phyloP scores from a whole-genome alignment of 495 filamentous ascomycete genomes.

The Tetracladium setigerum region DNA sequence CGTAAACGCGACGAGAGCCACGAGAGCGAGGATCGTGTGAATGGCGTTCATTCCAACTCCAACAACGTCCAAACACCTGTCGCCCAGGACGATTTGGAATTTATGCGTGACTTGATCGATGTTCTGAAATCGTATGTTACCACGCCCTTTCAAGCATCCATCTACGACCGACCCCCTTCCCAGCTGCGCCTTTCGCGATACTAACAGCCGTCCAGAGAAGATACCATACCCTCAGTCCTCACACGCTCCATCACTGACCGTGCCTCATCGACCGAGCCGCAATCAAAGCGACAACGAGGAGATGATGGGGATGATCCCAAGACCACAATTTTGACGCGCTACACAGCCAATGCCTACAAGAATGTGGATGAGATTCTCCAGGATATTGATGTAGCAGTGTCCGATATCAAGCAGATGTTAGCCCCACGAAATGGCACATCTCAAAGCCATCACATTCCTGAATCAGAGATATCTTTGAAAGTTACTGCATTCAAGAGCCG shows the following conservation, averaged over 20 bases:
- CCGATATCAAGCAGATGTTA: constrained; percentile 33
- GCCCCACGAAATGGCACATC: constrained; percentile 12
- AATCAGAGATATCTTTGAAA: constrained; percentile 14
- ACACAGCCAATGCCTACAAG: constrained; percentile 32
- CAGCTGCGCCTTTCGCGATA: neutral
- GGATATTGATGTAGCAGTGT: constrained; percentile 33
- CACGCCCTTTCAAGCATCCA: neutral
- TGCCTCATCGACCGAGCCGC: constrained; percentile 16
- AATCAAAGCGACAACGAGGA: constrained; percentile 20
- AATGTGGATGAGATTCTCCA: constrained; percentile 35
- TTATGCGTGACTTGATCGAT: constrained; percentile 21
- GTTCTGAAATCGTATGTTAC: constrained; percentile 22
- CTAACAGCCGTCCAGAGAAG: constrained; percentile 25
- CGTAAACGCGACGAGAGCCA: constrained; percentile 47
- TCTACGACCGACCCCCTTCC: neutral
- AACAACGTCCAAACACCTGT: constrained; percentile 15
- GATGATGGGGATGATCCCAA: constrained; percentile 12
- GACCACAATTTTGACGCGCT: constrained; percentile 34
- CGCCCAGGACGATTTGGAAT: constrained; percentile 8
- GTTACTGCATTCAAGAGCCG: constrained; percentile 16
- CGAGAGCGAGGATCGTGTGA: constrained; percentile 19
- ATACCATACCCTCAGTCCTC: constrained; percentile 34
- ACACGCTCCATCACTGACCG: constrained; percentile 31
- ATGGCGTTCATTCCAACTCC: constrained; percentile 16
- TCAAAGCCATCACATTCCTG: constrained; percentile 13